phyloP scores from a whole-genome alignment of 2,329 filamentous ascomycete genomes.

The Chrysosporium keratinophilum region DNA sequence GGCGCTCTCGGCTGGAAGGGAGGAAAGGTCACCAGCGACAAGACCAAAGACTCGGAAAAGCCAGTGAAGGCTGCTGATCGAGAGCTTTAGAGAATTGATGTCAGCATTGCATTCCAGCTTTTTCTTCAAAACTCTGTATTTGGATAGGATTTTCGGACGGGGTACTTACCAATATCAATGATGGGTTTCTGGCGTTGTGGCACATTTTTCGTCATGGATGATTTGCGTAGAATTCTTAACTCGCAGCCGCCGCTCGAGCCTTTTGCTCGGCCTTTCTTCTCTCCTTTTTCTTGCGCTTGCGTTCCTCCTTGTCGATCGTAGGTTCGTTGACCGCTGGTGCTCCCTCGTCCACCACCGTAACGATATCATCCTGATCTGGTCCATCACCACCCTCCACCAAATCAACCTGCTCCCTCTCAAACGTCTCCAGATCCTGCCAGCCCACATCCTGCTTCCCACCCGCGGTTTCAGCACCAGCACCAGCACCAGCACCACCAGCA shows the following conservation, averaged over 20 bases:
- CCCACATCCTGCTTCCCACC: slow-evolving; percentile 10
- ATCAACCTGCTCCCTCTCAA: slow-evolving; percentile 28
- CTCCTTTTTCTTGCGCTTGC: slow-evolving; percentile 48
- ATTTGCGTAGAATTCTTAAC: slow-evolving; percentile 7
- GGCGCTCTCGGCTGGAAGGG: slow-evolving; percentile 83
- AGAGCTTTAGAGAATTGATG: slow-evolving; percentile 49
- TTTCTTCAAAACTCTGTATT: slow-evolving; percentile 2
- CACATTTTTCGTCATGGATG: background rate
- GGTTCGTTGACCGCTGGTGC: slow-evolving; percentile 32
- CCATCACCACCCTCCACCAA: slow-evolving; percentile 18
- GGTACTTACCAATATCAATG: slow-evolving; percentile 8
- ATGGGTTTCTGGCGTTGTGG: slow-evolving; percentile 7
- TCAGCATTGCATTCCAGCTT: slow-evolving; percentile 2
- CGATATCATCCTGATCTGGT: slow-evolving; percentile 12
- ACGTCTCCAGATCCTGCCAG: slow-evolving; percentile 25
- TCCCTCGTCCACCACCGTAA: slow-evolving; percentile 28
- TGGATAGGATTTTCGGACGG: background rate
- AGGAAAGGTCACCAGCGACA: slow-evolving; percentile 35
- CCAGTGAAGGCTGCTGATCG: slow-evolving; percentile 62
- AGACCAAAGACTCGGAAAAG: slow-evolving; percentile 46
- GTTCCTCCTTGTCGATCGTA: slow-evolving; percentile 42
- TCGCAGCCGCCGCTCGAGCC: slow-evolving; percentile 7
- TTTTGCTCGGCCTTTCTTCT: slow-evolving; percentile 37
- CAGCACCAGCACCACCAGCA: background rate
- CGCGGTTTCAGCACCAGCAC: background rate